A percentile compares a stretch with the other conserved stretches of the same genome.
Conservation (phyloP, 345 rosid species). For the Rhodamnia rubescens region DNA sequence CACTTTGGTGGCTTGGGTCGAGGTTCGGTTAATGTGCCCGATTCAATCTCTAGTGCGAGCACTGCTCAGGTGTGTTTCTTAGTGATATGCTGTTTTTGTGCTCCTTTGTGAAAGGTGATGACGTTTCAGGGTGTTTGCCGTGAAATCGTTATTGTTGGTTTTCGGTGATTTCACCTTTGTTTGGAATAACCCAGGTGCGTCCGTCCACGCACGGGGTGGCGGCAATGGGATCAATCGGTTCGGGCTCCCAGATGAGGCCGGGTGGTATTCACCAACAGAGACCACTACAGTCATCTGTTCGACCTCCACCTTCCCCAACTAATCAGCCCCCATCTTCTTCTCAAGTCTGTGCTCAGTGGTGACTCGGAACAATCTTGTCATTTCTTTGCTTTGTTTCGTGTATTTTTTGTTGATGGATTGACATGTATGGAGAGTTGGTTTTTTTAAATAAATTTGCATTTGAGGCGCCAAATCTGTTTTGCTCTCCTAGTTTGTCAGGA, state of each 20-base stretch:
- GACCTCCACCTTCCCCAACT: constrained; percentile 48
- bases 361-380: background rate
- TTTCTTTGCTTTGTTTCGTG: background rate
- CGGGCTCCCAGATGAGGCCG: constrained; percentile 58
- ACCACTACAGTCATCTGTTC: constrained; percentile 52
- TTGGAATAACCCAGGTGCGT: background rate
- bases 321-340: constrained; percentile 32
- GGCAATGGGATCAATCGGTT: constrained; percentile 7
- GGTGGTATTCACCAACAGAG: constrained; percentile 75
- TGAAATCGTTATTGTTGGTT: background rate
- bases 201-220: constrained; percentile 25
- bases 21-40: constrained; percentile 29
- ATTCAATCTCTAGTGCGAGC: constrained; percentile 34
- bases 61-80: constrained; percentile 34
- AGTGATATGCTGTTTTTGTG: background rate
- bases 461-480: background rate
- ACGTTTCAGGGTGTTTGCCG: background rate
- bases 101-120: background rate
- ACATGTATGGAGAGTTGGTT: background rate
- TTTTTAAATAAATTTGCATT: background rate
- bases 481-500: background rate
- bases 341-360: constrained; percentile 37
- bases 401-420: background rate
- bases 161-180: background rate
- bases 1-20: constrained; percentile 53